A percentile compares a stretch with the other conserved stretches of the same genome.
These are phyloP conservation scores for Boletus vermiculosoides DNA, from an alignment of 768 basidiomycete genomes.

Conservation along the genomic window DNA sequence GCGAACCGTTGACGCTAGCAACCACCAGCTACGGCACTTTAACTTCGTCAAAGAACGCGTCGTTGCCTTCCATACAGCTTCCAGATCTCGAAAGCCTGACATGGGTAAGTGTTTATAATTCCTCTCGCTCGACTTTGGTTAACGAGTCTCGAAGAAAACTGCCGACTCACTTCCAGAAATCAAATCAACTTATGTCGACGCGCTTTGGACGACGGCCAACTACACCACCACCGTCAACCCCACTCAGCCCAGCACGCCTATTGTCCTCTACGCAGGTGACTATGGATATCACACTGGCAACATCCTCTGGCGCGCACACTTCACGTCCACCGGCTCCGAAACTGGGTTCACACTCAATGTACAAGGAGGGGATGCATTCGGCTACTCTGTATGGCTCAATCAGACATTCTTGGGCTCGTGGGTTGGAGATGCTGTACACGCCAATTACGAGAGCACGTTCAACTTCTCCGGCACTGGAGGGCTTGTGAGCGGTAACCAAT, in stretches of 20 bases:
- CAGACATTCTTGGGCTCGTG: slow-evolving; percentile 46
- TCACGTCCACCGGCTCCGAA: slow-evolving; percentile 46
- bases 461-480: not conserved
- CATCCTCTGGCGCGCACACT: slow-evolving; percentile 52
- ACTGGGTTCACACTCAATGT: slow-evolving; percentile 41
- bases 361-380: slow-evolving; percentile 48
- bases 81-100: slow-evolving; percentile 20
- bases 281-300: slow-evolving; percentile 54
- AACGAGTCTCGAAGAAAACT: slow-evolving; percentile 21
- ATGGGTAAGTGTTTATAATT: slow-evolving; percentile 11
- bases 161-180: slow-evolving; percentile 38
- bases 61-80: slow-evolving; percentile 16
- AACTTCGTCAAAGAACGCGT: slow-evolving; percentile 19
- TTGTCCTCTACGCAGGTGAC: slow-evolving; percentile 47
- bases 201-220: slow-evolving; percentile 43
- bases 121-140: not conserved
- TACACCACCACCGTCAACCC: slow-evolving; percentile 44
- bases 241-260: slow-evolving; percentile 35
- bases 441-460: slow-evolving; percentile 19
- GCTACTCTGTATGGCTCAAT: slow-evolving; percentile 50
- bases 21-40: slow-evolving; percentile 45
- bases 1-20: slow-evolving; percentile 30
- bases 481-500: slow-evolving; percentile 28
- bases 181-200: slow-evolving; percentile 38
- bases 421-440: slow-evolving; percentile 16